Base-by-base conservation (phyloP, 257 asterid species). In the Cordia subcordata region DNA sequence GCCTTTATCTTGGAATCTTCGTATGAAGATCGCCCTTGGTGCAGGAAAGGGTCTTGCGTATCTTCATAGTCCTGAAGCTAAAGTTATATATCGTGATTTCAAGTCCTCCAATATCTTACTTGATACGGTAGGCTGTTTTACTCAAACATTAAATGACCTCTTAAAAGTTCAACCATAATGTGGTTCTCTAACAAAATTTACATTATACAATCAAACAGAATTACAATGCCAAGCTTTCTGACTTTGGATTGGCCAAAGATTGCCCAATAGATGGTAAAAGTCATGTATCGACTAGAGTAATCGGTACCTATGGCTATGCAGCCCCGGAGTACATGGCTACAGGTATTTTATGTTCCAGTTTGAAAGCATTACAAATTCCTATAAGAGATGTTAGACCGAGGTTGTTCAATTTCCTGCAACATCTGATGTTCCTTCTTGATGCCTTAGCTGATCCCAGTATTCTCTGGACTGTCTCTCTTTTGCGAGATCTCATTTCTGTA, bases 301-400 rank as follows among this genome's bases (percentile, higher is more conserved):
- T 85, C 90, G 94, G 94, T 8, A 85, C 94, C 46, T 80, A 71
- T 13, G 94, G 94, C 70, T 85, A 85, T 44, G 94, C 94, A 56
- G 94, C 90, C 47, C 94, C 94, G 0, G 94, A 85, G 77, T 85
- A 85, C 55, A 80, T 85, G 83, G 94, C 94, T 78, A 85, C 94
- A 68, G 90, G 94, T 85, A 77, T 20, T 11, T 8, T 18, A 53
- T 5, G 14, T 33, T 15, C 54, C 27, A 49, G 2, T 8, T 19
- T n/a, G 12, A 42, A 47, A 13, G 20, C 27, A n/a, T 1, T 17
- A 17, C 20, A 5, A 16, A 27, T 27, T 45, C 13, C 8, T 8
- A 8, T n/a, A n/a, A 49, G 9, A 2, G 27, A 17, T 49, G 54
- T 49, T 6, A 49, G 11, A 49, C 20, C 16, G 35, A 27, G 35